Evolutionary conservation across 768 basidiomycete genomes (phyloP).

Genomic region (Amanita inopinata): DNA sequence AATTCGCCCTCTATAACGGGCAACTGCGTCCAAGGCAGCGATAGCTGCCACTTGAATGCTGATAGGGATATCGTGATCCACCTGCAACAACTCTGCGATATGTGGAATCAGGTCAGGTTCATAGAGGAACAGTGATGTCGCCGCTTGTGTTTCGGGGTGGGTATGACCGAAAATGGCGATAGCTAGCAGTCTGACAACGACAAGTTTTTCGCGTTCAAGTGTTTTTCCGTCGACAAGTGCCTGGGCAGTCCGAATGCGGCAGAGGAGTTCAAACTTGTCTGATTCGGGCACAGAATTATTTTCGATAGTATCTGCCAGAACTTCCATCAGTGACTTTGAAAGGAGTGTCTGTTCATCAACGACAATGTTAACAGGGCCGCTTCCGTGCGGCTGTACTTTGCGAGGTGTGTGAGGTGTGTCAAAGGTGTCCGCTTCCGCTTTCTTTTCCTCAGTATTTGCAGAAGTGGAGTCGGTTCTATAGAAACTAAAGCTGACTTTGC

Average conservation of each 20-base stretch:
- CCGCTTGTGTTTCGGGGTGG: slow-evolving; percentile 67
- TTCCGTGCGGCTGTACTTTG: slow-evolving; percentile 25
- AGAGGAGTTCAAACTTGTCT: slow-evolving; percentile 83
- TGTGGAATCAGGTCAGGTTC: slow-evolving; percentile 89
- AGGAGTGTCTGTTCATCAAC: slow-evolving; percentile 52
- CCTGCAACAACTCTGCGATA: slow-evolving; percentile 81
- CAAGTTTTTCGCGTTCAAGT: slow-evolving; percentile 66
- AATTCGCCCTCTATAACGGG: slow-evolving; percentile 72
- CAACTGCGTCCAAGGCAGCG: slow-evolving; percentile 83
- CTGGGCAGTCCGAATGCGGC: slow-evolving; percentile 74
- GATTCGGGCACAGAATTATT: slow-evolving; percentile 60
- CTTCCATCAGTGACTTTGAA: slow-evolving; percentile 58
- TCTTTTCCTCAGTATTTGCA: slow-evolving; percentile 34
- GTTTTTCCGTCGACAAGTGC: slow-evolving; percentile 51
- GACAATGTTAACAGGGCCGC: slow-evolving; percentile 52
- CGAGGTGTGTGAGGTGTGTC: slow-evolving; percentile 37
- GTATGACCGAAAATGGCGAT: slow-evolving; percentile 90
- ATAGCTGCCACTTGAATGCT: slow-evolving; percentile 78
- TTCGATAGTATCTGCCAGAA: slow-evolving; percentile 67
- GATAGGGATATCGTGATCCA: slow-evolving; percentile 62
- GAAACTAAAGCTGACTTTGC: slow-evolving; percentile 75
- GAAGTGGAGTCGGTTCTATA: slow-evolving; percentile 48
- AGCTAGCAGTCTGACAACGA: slow-evolving; percentile 73
- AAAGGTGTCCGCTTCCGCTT: slow-evolving; percentile 33
- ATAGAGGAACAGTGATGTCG: slow-evolving; percentile 80